Base-by-base conservation (phyloP, 2,329 filamentous ascomycete genomes). In the Rugonectria rugulosa region DNA sequence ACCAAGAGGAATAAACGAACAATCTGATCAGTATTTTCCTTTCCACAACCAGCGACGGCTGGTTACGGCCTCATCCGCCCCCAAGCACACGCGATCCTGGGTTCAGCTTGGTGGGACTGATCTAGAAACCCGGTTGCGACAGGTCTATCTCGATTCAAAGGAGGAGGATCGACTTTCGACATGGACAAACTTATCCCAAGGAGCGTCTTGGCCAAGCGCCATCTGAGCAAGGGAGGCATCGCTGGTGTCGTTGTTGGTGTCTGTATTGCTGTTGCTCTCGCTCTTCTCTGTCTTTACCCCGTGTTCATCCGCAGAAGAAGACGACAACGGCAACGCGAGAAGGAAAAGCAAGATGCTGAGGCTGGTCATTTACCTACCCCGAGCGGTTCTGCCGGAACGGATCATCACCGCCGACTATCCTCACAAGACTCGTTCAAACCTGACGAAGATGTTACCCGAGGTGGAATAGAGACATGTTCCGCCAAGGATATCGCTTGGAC, bases 231-330 rank as follows among this genome's bases (percentile, higher is more conserved):
- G 59, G 74, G 74, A 34, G 70, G 69, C 42, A 69, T 77, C 43
- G 75, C 74, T 2, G 75, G 75, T 29, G 65, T 74, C 46, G 69
- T 72, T 21, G 64, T 77, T 37, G 75, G 75, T 26, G 63, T 70
- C 45, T 48, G 75, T 34, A 56, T 76, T 38, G 73, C 65, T 36
- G 59, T 69, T 38, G 65, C 60, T 12, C 67, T 77, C 11, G 53
- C 75, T 42, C 59, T 67, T 45, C 59, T 77, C 29, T 77, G 75
- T 47, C 68, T 76, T 32, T 77, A 77, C 48, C 75, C 75, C 12
- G 67, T 77, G 49, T 56, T 77, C 31, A 63, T 77, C 41, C 62
- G 72, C 38, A 63, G 56, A n/a, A 50, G 61, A 50, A 57, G 59
- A 29, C 63, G 65, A 53, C 68, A 67, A 42, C 66, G 67, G 29